Percentiles rank a stretch among this genome's conserved stretches.
phyloP scores from a whole-genome alignment of 2,329 filamentous ascomycete genomes.

The Cyanodermella asteris region DNA sequence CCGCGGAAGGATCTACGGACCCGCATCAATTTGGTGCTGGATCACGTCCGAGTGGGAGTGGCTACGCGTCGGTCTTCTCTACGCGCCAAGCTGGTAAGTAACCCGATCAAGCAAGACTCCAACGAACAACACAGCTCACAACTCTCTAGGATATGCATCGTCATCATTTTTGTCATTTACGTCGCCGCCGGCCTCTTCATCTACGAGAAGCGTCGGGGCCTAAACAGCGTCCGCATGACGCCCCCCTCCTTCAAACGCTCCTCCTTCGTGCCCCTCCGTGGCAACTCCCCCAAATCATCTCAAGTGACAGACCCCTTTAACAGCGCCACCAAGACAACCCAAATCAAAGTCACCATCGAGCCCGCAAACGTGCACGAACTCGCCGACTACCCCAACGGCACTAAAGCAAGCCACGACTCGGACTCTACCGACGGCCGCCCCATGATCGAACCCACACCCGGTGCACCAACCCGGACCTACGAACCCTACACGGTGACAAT shows the following conservation, averaged over 20 bases:
- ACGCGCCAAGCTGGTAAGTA: slow-evolving; percentile 16
- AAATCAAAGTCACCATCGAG: slow-evolving; percentile 1
- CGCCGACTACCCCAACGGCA: not conserved
- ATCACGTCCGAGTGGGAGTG: slow-evolving; percentile 43
- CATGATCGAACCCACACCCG: no score
- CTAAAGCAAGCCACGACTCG: no score
- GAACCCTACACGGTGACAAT: slow-evolving; percentile 16
- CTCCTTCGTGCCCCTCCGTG: not conserved
- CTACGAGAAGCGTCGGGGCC: slow-evolving; percentile 5
- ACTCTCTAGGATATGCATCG: slow-evolving; percentile 5
- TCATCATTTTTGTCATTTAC: slow-evolving; percentile 6
- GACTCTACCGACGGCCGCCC: no score
- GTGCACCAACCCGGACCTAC: not conserved
- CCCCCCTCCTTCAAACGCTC: not conserved
- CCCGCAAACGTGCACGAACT: not conserved
- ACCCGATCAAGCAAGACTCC: not conserved
- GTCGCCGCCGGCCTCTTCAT: slow-evolving; percentile 5
- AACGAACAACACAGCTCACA: not conserved
- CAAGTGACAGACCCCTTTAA: slow-evolving; percentile 7
- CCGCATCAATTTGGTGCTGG: slow-evolving; percentile 68
- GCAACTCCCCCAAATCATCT: slow-evolving; percentile 3
- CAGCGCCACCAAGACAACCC: slow-evolving; percentile 3
- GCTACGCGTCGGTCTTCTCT: slow-evolving; percentile 54
- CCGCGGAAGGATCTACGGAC: slow-evolving; percentile 43
- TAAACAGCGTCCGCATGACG: slow-evolving; percentile 5